A percentile compares a stretch with the other conserved stretches of the same genome.
These are phyloP conservation scores for Verticillium nubilum DNA, from an alignment of 2,329 filamentous ascomycete genomes.

Conservation along the genomic window DNA sequence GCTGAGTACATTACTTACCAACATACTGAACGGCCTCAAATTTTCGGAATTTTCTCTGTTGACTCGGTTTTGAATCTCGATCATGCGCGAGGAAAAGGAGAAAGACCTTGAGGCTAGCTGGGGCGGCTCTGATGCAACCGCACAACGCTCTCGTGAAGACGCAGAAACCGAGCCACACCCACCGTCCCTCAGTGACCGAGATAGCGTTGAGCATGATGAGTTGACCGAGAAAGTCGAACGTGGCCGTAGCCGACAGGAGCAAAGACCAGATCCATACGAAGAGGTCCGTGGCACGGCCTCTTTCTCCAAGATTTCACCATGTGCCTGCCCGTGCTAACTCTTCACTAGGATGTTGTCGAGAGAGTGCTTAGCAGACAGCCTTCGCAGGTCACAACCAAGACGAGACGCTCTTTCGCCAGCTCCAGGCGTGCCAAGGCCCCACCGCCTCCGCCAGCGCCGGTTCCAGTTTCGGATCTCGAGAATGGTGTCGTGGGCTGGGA, in stretches of 20 bases:
- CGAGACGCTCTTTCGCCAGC: conserved; percentile 13
- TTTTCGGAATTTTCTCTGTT: too few relatives aligned
- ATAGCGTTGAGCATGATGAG: not conserved
- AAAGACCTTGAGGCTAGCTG: not conserved
- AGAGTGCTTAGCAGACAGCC: conserved; percentile 15
- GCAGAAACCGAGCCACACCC: conserved; percentile 13
- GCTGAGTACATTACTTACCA: too few relatives aligned
- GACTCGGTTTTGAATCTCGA: too few relatives aligned
- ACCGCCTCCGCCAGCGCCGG: conserved; percentile 24
- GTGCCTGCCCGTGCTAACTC: not conserved
- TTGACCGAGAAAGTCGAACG: not conserved
- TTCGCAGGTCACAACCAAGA: conserved; percentile 10
- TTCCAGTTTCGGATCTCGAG: conserved; percentile 46
- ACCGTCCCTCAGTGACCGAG: conserved; percentile 16
- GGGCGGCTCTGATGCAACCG: not conserved
- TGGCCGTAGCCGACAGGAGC: not conserved
- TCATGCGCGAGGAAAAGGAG: not conserved
- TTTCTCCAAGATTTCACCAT: not conserved
- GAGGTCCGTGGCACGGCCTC: not conserved
- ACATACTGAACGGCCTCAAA: too few relatives aligned
- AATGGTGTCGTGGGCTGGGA: conserved; percentile 57
- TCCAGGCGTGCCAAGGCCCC: conserved; percentile 18
- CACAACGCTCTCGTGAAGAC: not conserved
- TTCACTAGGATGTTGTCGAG: conserved; percentile 1
- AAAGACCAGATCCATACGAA: not conserved